These are phyloP conservation scores for Aspergillus sparsus DNA, from an alignment of 495 filamentous ascomycete genomes.

Conservation along the genomic window DNA sequence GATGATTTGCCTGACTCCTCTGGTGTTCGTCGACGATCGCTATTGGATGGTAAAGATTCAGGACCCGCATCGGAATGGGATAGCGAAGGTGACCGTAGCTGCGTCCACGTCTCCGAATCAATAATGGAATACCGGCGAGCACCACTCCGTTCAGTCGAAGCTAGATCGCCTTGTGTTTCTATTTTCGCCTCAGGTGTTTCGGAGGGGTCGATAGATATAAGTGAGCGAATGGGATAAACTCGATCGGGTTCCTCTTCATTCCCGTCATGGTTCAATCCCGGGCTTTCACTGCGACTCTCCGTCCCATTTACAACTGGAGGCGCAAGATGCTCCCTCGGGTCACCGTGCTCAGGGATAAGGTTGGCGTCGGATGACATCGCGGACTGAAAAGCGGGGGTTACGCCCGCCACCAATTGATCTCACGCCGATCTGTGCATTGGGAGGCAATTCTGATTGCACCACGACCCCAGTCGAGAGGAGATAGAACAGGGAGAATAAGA, in stretches of 20 bases:
- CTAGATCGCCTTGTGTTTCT: neutral
- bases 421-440: too few relatives aligned
- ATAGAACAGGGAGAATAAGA: too few relatives aligned
- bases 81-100: neutral
- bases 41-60: neutral
- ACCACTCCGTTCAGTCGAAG: constrained; percentile 23
- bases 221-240: constrained; percentile 77
- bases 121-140: constrained; percentile 39
- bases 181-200: neutral
- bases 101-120: constrained; percentile 33
- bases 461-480: too few relatives aligned
- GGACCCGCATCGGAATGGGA: neutral
- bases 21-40: neutral
- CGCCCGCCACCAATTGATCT: too few relatives aligned
- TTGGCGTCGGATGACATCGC: too few relatives aligned
- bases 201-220: constrained; percentile 67
- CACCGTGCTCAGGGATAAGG: too few relatives aligned
- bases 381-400: too few relatives aligned
- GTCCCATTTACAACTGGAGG: too few relatives aligned
- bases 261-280: too few relatives aligned
- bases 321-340: too few relatives aligned
- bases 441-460: too few relatives aligned
- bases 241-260: constrained; percentile 46
- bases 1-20: neutral
- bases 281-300: too few relatives aligned